Evolutionary conservation across 164 flowering plant genomes (phyloP), one percentile per base, ranked within the genome.

Genomic region (Nymphaea colorata): DNA sequence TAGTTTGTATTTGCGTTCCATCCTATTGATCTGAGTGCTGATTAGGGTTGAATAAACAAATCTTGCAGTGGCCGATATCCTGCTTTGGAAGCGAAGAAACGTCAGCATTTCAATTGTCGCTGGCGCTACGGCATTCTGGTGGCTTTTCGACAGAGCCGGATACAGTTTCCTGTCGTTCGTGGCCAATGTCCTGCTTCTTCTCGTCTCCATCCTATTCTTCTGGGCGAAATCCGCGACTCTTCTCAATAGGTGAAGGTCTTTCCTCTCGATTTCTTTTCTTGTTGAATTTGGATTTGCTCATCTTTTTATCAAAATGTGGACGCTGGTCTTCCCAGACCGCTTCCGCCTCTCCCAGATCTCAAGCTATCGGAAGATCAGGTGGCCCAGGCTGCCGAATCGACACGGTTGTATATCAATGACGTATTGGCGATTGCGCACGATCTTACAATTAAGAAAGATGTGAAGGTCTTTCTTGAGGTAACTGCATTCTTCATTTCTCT

Each of bases 201-300:
- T 90, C 3, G 87, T 89, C 60, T 76, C 69, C 4, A 84, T 90
- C 67, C 81, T 92, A 65, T 91, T 89, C 77, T 68, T 83, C 51
- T 91, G 98, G 98, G 91, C 86, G 8, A 92, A 87, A 80, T 86
- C 94, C 43, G 98, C 98, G 25, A 72, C 86, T 43, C 78, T 90
- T 66, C 89, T 92, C 67, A 88, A 87, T 68, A 79, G 98, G 96
- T 92, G 71, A 12, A 7, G 25, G 25, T 51, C 43, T 15, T 17
- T 42, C 15, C 5, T 1, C 63, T 61, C 8, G 8, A 7, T 72
- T 60, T 42, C 36, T 18, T 45, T 44, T 61, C 8, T 66, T 5
- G 17, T 4, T 18, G 18, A 41, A 42, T 8, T 44, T 41, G 25
- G 7, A 47, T 12, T 47, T 12, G 55, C 12, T 47, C 55, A 25